Evolutionary conservation across 2,329 filamentous ascomycete genomes (phyloP), one percentile per base, ranked within the genome.

Genomic region (Fusarium tupiense): DNA sequence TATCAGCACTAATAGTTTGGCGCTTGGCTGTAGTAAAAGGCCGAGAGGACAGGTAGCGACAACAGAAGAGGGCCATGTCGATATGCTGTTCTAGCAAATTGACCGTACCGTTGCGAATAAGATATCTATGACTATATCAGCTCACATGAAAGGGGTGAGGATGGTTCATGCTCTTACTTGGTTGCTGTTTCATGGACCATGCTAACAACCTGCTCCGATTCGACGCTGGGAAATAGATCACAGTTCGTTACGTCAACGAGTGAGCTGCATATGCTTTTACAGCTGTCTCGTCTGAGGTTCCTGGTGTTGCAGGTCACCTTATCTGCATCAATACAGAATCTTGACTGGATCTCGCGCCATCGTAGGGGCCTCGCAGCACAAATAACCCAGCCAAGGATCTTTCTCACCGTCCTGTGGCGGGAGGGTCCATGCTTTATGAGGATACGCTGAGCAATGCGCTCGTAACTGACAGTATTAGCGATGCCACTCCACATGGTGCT

Each of bases 181-280:
- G 20, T 33, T 24, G 64, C 60, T 2, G 60, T 65, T 17, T 65
- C 22, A 1, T 67, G 64, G 0, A 67, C 35, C 9, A 67, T 64
- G 0, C 1, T 35, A 0, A 67, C 0, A 0, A 11, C 0, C 6
- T 59, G 38, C 0, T 67, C 64, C 0, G 64, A 58, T 4, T 44
- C 14, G 0, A 3, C 1, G 3, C 1, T 20, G 0, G 10, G 22
- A 1, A 64, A 67, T 0, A 58, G 0, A 0, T 67, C 47, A 5
- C 64, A 67, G 0, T 17, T 0, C 0, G 14, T 24, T 0, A 44
- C 5, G 8, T 67, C 53, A 0, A 66, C 16, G 0, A 67, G 1
- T 0, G 64, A 67, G 14, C 64, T 43, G 10, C 61, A 65, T 2
- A 67, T 40, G 0, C 1, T 1, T 0, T 67, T 67, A 0, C 61